Evolutionary conservation across 306 rosid genomes (phyloP), one percentile per base, ranked within the genome.

Genomic region (Begonia fuchsioides): DNA sequence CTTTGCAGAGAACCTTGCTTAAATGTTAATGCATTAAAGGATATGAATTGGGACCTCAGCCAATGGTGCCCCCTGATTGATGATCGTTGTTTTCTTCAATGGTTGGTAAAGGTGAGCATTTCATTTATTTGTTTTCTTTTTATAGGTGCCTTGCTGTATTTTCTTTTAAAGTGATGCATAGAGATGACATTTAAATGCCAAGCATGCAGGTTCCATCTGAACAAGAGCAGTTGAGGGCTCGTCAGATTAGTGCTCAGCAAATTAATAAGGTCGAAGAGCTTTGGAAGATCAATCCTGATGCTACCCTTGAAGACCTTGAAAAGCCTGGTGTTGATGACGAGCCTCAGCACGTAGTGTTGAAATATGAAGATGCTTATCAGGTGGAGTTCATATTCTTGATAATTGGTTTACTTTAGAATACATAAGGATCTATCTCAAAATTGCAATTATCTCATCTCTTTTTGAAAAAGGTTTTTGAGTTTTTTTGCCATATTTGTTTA

Each of bases 31-130:
- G 98, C 98, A 44, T 73, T 92, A 77, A 92, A 92, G 92, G 98
- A 92, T 69, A 85, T 92, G 98, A 92, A 92, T 67, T 92, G 98
- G 98, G 98, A 92, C 71, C 77, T 92, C 62, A 82, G 96, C 72
- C 98, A 92, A 66, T 92, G 98, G 98, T 92, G 96, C 56, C 98
- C 98, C 60, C 74, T 92, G 76, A 92, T 92, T 59, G 96, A 86
- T 72, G 98, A 92, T 73, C 73, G 98, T 74, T 92, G 98, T 69
- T 92, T 92, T 77, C 63, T 92, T 73, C 98, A 92, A 78, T 92
- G 98, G 98, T 94, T 92, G 54, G 98, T 92, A 51, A 92, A 92
- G 98, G 98, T 92, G 59, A 52, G 54, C 8, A 26, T 8, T 65
- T 35, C 56, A 47, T 52, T 55, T 50, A 47, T 46, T 50, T 32